Evolutionary conservation across 2,329 filamentous ascomycete species (phyloP), one percentile per base, ranked within the genome.

Genomic region (Cadophora malorum): DNA sequence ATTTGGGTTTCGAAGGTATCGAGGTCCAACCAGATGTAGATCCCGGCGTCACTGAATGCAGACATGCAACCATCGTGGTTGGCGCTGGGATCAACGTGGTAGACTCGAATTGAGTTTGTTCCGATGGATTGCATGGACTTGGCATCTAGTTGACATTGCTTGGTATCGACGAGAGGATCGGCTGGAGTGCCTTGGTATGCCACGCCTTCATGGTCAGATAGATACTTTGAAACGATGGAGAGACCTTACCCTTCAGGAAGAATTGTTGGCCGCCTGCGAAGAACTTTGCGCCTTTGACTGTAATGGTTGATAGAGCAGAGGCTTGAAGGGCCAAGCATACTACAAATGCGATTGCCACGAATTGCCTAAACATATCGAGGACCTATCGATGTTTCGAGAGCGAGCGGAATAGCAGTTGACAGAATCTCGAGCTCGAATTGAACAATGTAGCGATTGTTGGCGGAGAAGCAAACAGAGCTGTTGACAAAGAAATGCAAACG

Each of bases 11-110:
- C 80, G 76, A 91, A 91, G 6, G 90, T 91, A 75, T 93, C 94
- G 67, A 97, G 84, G 79, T 97, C 94, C 60, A 96, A 85, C 78
- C 94, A 91, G 66, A 94, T 80, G 77, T 96, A 96, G 78, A 97
- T 96, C 66, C 92, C 92, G 38, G 88, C 90, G 73, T 93, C 87
- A 4, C 86, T 88, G 77, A 97, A 92, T 1, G 88, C 89, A 64
- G 83, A 84, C 92, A 97, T 96, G 81, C 93, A 97, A 23, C 84
- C 89, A 66, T 87, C 84, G 79, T 97, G 94, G 76, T 95, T 82
- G 25, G 81, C 86, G 2, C 80, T 79, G 0, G 91, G 82, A 74
- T 97, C 90, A 67, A 97, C 92, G 76, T 97, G 93, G 79, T 97
- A 97, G 67, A 96, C 91, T 65, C 94, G 92, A 74, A 97, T 93